These are phyloP conservation scores for Cenchrus purpureus DNA, from an alignment of 176 grass and related monocot species.

Conservation along the genomic window DNA sequence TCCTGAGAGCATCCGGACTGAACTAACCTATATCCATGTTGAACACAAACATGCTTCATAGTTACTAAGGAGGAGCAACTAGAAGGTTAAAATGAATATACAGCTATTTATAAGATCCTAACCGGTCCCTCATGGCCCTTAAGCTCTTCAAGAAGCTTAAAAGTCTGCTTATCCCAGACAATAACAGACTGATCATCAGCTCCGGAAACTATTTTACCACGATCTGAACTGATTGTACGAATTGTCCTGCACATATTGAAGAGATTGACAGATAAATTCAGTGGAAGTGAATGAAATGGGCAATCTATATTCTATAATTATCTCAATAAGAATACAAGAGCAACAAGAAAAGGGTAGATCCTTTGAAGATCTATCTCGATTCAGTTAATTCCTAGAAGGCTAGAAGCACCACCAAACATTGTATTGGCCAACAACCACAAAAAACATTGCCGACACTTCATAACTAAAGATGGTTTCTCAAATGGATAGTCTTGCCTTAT, in stretches of 20 bases:
- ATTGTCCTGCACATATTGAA: constrained; percentile 71
- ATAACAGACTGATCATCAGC: constrained; percentile 96
- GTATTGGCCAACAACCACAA: constrained; percentile 7
- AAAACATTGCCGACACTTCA: constrained; percentile 8
- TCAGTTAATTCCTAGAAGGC: not conserved
- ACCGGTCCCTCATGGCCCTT: constrained; percentile 92
- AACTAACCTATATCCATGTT: constrained; percentile 72
- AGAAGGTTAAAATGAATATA: constrained; percentile 5
- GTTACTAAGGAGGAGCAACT: constrained; percentile 32
- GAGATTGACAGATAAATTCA: constrained; percentile 26
- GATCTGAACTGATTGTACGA: constrained; percentile 93
- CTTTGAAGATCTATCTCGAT: constrained; percentile 29
- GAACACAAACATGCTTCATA: constrained; percentile 33
- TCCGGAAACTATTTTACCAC: constrained; percentile 97
- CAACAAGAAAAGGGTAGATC: constrained; percentile 9
- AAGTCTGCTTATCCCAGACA: constrained; percentile 98
- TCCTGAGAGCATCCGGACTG: constrained; percentile 97
- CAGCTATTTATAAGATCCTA: constrained; percentile 41
- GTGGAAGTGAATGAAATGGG: constrained; percentile 37
- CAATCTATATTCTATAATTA: constrained; percentile 11
- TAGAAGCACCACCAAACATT: not conserved
- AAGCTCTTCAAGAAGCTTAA: constrained; percentile 91
- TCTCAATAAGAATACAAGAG: not conserved
- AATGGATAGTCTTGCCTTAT: not conserved
- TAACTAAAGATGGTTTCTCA: constrained; percentile 16